A percentile compares a stretch with the other conserved stretches of the same genome.
These are phyloP conservation scores for Intubia oerlemansii DNA, from an alignment of 2,329 filamentous ascomycete species.

Conservation along the genomic window DNA sequence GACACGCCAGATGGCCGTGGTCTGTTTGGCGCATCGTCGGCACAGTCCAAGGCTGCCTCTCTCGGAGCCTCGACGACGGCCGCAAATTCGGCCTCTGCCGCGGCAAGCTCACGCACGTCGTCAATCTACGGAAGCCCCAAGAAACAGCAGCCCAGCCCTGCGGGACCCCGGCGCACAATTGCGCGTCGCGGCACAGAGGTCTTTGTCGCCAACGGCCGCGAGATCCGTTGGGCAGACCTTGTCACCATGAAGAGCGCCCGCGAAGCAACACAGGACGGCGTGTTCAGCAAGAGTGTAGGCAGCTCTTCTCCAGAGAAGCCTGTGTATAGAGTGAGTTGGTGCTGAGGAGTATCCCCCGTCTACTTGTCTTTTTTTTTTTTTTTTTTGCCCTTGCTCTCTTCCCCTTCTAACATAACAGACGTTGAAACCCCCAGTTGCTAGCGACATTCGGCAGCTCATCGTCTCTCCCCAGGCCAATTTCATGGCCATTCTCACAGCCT, in stretches of 20 bases:
- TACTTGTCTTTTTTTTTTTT: neutral
- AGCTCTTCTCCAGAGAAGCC: slow-evolving; percentile 8
- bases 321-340: slow-evolving; percentile 24
- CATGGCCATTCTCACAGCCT: slow-evolving; percentile 66
- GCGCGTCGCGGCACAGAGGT: slow-evolving; percentile 69
- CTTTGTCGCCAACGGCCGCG: slow-evolving; percentile 71
- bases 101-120: too few relatives aligned
- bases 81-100: too few relatives aligned
- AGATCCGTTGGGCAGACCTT: slow-evolving; percentile 82
- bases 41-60: slow-evolving; percentile 12
- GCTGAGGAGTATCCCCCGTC: too few relatives aligned
- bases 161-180: slow-evolving; percentile 42
- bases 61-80: slow-evolving; percentile 14
- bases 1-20: slow-evolving; percentile 55
- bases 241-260: slow-evolving; percentile 50
- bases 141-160: slow-evolving; percentile 16
- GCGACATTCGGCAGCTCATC: slow-evolving; percentile 65
- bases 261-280: slow-evolving; percentile 17
- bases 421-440: slow-evolving; percentile 57
- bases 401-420: slow-evolving; percentile 9
- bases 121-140: slow-evolving; percentile 16
- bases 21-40: slow-evolving; percentile 40
- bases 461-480: slow-evolving; percentile 67
- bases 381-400: too few relatives aligned
- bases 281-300: slow-evolving; percentile 7